Conservation (phyloP, 169 alveolate species). For the Eimeria nieschulzi region DNA sequence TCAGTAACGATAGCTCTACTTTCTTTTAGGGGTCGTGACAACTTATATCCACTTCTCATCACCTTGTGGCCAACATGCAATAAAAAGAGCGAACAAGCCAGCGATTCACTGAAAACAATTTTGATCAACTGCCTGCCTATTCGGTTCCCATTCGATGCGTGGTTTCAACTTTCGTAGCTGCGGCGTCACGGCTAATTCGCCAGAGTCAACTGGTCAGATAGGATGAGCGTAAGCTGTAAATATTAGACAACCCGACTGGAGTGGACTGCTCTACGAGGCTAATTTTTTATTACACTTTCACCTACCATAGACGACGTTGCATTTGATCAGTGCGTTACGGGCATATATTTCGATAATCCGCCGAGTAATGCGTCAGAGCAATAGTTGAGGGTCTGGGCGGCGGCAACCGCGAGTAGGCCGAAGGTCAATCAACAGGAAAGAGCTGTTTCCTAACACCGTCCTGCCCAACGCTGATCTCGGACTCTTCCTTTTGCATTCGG, state of each 20-base stretch:
- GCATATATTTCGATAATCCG: neutral
- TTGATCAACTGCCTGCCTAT: neutral
- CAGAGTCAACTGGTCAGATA: neutral
- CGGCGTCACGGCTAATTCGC: neutral
- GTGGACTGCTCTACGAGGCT: neutral
- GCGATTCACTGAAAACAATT: no score
- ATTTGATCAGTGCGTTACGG: constrained; percentile 2
- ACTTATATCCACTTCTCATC: no score
- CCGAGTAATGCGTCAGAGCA: neutral
- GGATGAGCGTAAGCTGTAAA: neutral
- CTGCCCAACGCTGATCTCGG: neutral
- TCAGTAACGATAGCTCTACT: no score
- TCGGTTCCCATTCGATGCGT: neutral
- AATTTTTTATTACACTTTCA: no score
- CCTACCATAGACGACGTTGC: neutral
- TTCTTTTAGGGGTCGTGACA: no score
- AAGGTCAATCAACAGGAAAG: neutral
- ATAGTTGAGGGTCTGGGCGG: no score
- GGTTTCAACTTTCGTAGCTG: neutral
- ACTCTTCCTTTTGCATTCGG: neutral
- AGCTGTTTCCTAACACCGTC: constrained; percentile 13
- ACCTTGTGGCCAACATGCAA: no score
- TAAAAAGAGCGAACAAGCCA: no score
- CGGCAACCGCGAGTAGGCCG: no score
- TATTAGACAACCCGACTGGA: neutral